Percentiles rank a stretch among this genome's conserved stretches.
phyloP scores from a whole-genome alignment of 179 eudicot genomes.

The Camellia oleifera region DNA sequence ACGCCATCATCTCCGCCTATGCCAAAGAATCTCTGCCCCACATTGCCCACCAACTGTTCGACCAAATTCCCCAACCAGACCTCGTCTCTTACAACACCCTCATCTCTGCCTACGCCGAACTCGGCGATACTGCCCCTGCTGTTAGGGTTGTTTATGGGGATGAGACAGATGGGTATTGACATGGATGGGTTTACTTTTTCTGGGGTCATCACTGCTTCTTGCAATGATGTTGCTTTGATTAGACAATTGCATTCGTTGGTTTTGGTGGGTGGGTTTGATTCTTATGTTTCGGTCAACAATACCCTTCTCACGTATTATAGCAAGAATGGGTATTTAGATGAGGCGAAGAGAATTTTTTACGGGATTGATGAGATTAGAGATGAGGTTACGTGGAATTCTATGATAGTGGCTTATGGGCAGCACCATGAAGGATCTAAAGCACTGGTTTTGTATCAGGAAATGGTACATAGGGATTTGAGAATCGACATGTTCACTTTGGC shows the following conservation, averaged over 20 bases:
- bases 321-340: slow-evolving; percentile 53
- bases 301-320: slow-evolving; percentile 64
- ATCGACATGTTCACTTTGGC: slow-evolving; percentile 87
- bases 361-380: slow-evolving; percentile 54
- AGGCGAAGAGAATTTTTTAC: slow-evolving; percentile 58
- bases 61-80: slow-evolving; percentile 75
- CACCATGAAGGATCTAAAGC: slow-evolving; percentile 60
- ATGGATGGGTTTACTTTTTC: slow-evolving; percentile 82
- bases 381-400: slow-evolving; percentile 90
- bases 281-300: slow-evolving; percentile 59
- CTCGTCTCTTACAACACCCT: slow-evolving; percentile 72
- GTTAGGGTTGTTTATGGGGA: slow-evolving; percentile 38
- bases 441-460: slow-evolving; percentile 59
- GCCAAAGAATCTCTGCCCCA: slow-evolving; percentile 41
- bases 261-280: slow-evolving; percentile 60
- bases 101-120: slow-evolving; percentile 65
- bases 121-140: slow-evolving; percentile 43
- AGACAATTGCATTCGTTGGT: slow-evolving; percentile 56
- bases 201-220: slow-evolving; percentile 45
- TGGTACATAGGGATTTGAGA: slow-evolving; percentile 45
- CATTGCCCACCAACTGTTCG: slow-evolving; percentile 70
- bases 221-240: slow-evolving; percentile 36
- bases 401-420: slow-evolving; percentile 82
- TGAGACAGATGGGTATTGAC: slow-evolving; percentile 46
- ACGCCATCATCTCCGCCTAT: slow-evolving; percentile 58